These are phyloP conservation scores for Ceratocystis diversiconidia DNA, from an alignment of 2,329 filamentous ascomycete species.

Conservation along the genomic window DNA sequence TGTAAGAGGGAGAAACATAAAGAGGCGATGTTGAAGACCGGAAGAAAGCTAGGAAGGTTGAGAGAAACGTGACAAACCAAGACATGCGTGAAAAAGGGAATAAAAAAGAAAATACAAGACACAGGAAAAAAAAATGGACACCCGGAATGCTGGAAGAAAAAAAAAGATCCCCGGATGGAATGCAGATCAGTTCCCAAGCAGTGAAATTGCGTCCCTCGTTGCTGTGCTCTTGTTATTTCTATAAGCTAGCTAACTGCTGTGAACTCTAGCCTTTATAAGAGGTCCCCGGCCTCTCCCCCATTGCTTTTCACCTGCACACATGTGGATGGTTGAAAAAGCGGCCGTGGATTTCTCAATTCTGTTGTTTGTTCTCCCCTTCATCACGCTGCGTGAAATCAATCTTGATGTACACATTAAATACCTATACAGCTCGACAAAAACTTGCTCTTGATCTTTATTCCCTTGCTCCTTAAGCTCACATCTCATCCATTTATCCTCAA, in stretches of 20 bases:
- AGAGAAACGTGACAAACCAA: neutral
- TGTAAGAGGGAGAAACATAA: constrained; percentile 6
- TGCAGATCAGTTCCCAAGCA: constrained; percentile 4
- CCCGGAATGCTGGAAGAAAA: neutral
- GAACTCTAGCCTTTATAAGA: neutral
- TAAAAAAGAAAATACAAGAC: neutral
- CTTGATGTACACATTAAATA: neutral
- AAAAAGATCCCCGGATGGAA: neutral
- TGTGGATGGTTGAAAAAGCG: neutral
- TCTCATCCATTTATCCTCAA: too few relatives aligned
- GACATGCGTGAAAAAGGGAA: constrained; percentile 2
- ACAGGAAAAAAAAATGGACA: neutral
- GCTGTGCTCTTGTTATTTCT: neutral
- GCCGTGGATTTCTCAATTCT: neutral
- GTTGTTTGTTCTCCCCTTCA: neutral
- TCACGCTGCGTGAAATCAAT: neutral
- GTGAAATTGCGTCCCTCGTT: constrained; percentile 4
- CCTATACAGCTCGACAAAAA: too few relatives aligned
- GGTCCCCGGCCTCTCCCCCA: neutral
- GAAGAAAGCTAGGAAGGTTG: neutral
- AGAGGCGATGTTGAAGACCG: neutral
- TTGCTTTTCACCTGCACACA: neutral
- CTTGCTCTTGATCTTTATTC: too few relatives aligned
- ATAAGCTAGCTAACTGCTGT: neutral
- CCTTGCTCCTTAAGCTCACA: too few relatives aligned